Evolutionary conservation across 2,329 filamentous ascomycete species (phyloP).

Genomic region (Epichloe elymi): DNA sequence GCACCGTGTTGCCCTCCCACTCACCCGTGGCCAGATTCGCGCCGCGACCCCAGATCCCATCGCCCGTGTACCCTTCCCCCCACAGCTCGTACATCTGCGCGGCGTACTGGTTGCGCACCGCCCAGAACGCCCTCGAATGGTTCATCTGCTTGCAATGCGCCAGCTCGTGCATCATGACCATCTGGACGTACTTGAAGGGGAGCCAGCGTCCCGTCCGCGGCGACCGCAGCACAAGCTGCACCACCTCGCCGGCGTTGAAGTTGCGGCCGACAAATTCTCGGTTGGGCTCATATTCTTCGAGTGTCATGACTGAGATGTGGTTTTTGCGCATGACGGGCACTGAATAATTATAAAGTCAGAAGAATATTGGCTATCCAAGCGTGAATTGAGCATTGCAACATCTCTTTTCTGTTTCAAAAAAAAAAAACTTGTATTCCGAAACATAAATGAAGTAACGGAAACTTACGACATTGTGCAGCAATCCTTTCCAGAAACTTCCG

Average conservation of each 20-base stretch:
- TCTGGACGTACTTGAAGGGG: conserved; percentile 72
- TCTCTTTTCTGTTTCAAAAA: background rate
- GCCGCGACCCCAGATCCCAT: conserved; percentile 73
- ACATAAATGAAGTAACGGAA: no score
- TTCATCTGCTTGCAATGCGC: conserved; percentile 91
- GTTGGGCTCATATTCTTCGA: conserved; percentile 76
- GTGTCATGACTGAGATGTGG: conserved; percentile 49
- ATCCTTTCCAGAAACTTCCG: conserved; percentile 64
- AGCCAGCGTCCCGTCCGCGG: conserved; percentile 55
- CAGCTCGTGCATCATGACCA: conserved; percentile 92
- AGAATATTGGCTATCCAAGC: background rate
- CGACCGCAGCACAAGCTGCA: conserved; percentile 70
- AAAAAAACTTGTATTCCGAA: background rate
- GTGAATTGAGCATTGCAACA: no score
- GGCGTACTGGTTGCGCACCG: conserved; percentile 60
- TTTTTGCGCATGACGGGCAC: conserved; percentile 58
- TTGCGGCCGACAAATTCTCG: conserved; percentile 76
- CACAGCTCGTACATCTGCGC: conserved; percentile 59
- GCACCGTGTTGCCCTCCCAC: conserved; percentile 41
- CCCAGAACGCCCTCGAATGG: conserved; percentile 70
- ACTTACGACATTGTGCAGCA: conserved; percentile 61
- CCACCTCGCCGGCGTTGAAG: conserved; percentile 79
- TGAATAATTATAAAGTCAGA: conserved; percentile 11
- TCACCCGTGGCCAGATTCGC: conserved; percentile 45
- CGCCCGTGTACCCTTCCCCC: conserved; percentile 58